A percentile compares a stretch with the other conserved stretches of the same genome.
Conservation (phyloP, 2,329 filamentous ascomycete species). For the Thielaviopsis musarum region DNA sequence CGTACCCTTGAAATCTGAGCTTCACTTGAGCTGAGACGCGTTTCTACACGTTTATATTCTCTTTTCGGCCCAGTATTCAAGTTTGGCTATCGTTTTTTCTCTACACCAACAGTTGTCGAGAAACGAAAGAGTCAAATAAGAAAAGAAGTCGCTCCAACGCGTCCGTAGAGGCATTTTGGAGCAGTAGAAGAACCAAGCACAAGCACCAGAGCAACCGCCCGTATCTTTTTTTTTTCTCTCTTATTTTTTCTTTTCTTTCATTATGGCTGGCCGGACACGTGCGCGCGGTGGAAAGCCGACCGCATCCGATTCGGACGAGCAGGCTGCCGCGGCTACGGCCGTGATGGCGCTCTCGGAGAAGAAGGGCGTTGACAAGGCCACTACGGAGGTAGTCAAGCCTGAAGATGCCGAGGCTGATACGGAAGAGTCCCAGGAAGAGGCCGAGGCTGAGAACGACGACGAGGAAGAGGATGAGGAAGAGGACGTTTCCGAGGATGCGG, state of each 20-base stretch:
- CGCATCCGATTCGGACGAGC: conserved; percentile 6
- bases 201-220: no score
- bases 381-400: not conserved
- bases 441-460: conserved; percentile 4
- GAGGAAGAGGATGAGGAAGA: conserved; percentile 1
- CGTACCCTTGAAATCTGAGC: conserved; percentile 10
- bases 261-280: conserved; percentile 11
- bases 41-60: not conserved
- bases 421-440: not conserved
- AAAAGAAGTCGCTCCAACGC: not conserved
- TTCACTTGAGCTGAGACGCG: conserved; percentile 8
- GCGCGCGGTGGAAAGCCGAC: conserved; percentile 6
- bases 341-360: conserved; percentile 11
- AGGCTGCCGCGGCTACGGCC: conserved; percentile 11
- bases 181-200: not conserved
- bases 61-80: not conserved
- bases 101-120: not conserved
- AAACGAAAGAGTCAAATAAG: not conserved
- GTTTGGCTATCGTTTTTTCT: not conserved
- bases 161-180: not conserved
- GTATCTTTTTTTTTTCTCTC: no score
- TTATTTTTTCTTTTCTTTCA: not conserved
- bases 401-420: conserved; percentile 4
- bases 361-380: not conserved
- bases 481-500: not conserved